These are phyloP conservation scores for Aspergillus affinis DNA, from an alignment of 495 filamentous ascomycete species.

Conservation along the genomic window DNA sequence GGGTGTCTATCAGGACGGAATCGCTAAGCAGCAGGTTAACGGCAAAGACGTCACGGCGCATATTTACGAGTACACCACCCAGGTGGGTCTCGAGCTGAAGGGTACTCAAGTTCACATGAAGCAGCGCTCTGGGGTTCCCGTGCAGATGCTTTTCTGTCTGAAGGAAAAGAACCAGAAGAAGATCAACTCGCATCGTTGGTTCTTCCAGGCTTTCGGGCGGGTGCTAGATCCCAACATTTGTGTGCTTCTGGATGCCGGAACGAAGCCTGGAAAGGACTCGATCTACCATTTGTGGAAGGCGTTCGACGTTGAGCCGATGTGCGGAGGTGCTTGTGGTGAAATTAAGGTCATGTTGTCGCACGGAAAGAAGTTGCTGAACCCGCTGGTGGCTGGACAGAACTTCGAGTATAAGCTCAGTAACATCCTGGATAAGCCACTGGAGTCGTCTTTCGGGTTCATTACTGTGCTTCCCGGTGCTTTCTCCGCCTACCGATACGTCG, in stretches of 20 bases:
- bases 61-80: slow-evolving; percentile 98
- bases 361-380: slow-evolving; percentile 88
- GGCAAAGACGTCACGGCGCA: slow-evolving; percentile 96
- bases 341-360: slow-evolving; percentile 98
- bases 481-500: slow-evolving; percentile 92
- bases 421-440: slow-evolving; percentile 96
- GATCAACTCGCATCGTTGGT: slow-evolving; percentile 99
- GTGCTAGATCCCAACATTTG: slow-evolving; percentile 96
- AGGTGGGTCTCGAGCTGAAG: slow-evolving; percentile 83
- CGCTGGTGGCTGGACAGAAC: slow-evolving; percentile 94
- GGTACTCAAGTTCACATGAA: slow-evolving; percentile 83
- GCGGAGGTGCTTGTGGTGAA: slow-evolving; percentile 95
- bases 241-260: slow-evolving; percentile 94
- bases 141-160: slow-evolving; percentile 97
- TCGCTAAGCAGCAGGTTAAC: slow-evolving; percentile 98
- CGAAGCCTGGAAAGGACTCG: slow-evolving; percentile 85
- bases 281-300: slow-evolving; percentile 99
- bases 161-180: slow-evolving; percentile 99
- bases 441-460: slow-evolving; percentile 98
- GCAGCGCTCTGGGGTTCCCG: slow-evolving; percentile 70
- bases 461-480: slow-evolving; percentile 96
- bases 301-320: slow-evolving; percentile 96
- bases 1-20: slow-evolving; percentile 97
- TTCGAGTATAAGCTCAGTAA: slow-evolving; percentile 99
- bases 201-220: slow-evolving; percentile 95